Conservation (phyloP, 208 protist species). For the Trypanosoma platydactyli region DNA sequence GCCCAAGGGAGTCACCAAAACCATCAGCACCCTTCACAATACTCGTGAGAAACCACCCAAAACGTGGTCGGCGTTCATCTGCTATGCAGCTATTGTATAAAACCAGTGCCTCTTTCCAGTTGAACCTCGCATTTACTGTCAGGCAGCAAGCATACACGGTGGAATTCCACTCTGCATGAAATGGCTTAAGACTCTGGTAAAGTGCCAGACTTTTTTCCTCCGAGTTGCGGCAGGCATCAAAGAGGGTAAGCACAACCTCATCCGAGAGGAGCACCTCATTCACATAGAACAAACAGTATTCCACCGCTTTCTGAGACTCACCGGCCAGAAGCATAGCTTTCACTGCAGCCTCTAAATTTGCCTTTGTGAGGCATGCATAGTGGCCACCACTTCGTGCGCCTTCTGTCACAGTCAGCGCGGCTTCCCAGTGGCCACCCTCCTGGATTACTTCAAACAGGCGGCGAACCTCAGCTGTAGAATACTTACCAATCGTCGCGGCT, state of each 20-base stretch:
- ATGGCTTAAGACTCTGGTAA: conserved; percentile 44
- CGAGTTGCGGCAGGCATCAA: conserved; percentile 54
- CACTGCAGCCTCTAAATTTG: conserved; percentile 55
- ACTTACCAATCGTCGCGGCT: conserved; percentile 25
- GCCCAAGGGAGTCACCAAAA: background rate
- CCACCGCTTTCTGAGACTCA: conserved; percentile 37
- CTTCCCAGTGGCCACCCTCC: conserved; percentile 56
- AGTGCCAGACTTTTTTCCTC: conserved; percentile 47
- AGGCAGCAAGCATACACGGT: conserved; percentile 76
- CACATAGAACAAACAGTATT: conserved; percentile 62
- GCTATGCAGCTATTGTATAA: conserved; percentile 55
- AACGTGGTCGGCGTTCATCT: background rate
- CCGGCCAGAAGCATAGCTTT: conserved; percentile 48
- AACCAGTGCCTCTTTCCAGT: conserved; percentile 47
- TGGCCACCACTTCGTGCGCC: conserved; percentile 36
- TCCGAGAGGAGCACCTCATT: conserved; percentile 66
- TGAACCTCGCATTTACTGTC: conserved; percentile 52
- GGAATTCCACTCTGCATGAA: conserved; percentile 56
- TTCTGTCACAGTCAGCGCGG: conserved; percentile 51
- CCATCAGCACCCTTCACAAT: conserved; percentile 17
- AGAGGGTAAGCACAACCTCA: conserved; percentile 62
- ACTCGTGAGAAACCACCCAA: conserved; percentile 13
- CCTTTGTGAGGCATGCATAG: conserved; percentile 49
- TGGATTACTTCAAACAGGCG: conserved; percentile 60
- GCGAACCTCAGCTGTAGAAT: conserved; percentile 48